Base-by-base conservation (phyloP, 2,329 filamentous ascomycete genomes). In the Lomentospora prolificans region DNA sequence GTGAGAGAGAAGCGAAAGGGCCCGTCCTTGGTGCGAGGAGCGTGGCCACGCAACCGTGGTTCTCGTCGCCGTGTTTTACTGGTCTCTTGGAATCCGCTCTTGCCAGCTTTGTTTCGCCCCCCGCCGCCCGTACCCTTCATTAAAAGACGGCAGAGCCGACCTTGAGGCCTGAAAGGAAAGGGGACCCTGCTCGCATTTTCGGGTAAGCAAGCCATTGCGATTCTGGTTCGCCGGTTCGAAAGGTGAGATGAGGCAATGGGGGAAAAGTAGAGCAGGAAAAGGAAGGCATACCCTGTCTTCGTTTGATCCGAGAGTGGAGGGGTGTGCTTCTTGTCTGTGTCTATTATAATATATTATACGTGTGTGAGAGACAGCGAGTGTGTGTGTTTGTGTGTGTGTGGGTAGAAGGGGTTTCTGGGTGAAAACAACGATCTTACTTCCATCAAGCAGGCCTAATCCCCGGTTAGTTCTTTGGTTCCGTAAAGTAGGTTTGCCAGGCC, bases 371-470 rank as follows among this genome's bases (percentile, higher is more conserved):
- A n/a, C n/a, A n/a, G n/a, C n/a, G n/a, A n/a, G n/a, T n/a, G n/a
- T n/a, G n/a, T n/a, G n/a, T n/a, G n/a, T n/a, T n/a, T n/a, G n/a
- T n/a, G n/a, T n/a, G 44, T 12, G 44, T 12, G 44, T 27, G 36
- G n/a, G n/a, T 22, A 22, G 44, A 50, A 10, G 44, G n/a, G 9
- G 24, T 50, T 22, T 50, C 14, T 22, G 19, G 44, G 19, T n/a
- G 44, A 50, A 50, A 50, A 22, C 44, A 50, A 22, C 44, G 44
- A 50, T 50, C 44, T 50, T 19, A 50, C 44, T 50, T 27, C 17
- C 12, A 3, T 22, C 19, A 22, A 22, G 22, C 44, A 24, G 44
- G 44, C 44, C 44, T 12, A 24, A 50, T 50, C 44, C 44, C 44
- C 25, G 44, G 44, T 50, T n/a, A n/a, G n/a, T n/a, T n/a, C n/a